Percentiles rank a stretch among this genome's conserved stretches.
phyloP scores from a whole-genome alignment of 2,329 filamentous ascomycete genomes.

The Trichothecium roseum region DNA sequence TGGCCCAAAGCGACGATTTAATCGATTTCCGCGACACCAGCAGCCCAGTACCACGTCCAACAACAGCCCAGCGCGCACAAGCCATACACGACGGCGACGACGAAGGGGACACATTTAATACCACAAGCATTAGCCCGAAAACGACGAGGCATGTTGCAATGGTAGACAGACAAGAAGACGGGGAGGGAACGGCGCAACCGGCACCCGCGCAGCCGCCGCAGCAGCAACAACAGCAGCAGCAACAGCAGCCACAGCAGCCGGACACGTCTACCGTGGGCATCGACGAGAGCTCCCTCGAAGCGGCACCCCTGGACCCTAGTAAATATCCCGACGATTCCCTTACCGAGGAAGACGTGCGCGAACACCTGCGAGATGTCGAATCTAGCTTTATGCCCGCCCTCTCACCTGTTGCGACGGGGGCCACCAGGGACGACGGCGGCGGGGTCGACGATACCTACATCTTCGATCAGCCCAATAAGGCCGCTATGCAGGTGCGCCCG shows the following conservation, averaged over 20 bases:
- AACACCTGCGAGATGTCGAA: constrained; percentile 53
- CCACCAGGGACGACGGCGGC: constrained; percentile 20
- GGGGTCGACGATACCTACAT: constrained; percentile 50
- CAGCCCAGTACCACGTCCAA: too few species aligned
- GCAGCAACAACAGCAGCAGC: not conserved
- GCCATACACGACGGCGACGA: too few species aligned
- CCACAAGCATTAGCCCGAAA: too few species aligned
- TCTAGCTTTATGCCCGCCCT: constrained; percentile 52
- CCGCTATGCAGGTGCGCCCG: constrained; percentile 13
- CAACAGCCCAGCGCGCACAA: too few species aligned
- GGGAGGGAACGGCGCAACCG: too few species aligned
- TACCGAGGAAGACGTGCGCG: constrained; percentile 41
- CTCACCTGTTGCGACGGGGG: constrained; percentile 42
- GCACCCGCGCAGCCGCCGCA: not conserved
- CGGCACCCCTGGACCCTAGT: constrained; percentile 23
- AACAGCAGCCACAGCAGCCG: not conserved
- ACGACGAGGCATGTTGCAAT: too few species aligned
- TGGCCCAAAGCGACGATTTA: too few species aligned
- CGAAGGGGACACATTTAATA: too few species aligned
- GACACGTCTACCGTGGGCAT: not conserved
- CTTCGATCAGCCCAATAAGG: constrained; percentile 35
- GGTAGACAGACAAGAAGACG: too few species aligned
- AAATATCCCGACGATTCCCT: constrained; percentile 32
- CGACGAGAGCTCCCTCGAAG: constrained; percentile 33
- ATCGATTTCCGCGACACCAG: too few species aligned